Percentiles rank a stretch among this genome's conserved stretches.
Evolutionary conservation across 2,329 filamentous ascomycete genomes (phyloP).

Genomic region (Claviceps sp.): DNA sequence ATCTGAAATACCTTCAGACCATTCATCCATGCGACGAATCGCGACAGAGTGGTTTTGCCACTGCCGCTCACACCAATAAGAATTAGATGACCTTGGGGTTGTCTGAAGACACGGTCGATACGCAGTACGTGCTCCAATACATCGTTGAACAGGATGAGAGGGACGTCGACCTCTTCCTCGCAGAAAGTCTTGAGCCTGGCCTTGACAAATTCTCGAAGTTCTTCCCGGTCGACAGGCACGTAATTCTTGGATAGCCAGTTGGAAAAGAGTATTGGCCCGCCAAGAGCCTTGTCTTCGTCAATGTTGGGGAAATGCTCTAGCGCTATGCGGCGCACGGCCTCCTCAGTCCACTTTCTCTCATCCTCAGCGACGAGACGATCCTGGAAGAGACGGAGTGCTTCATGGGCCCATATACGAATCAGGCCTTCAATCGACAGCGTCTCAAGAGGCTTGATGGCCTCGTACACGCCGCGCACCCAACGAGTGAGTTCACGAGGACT

Average conservation of each 20-base stretch:
- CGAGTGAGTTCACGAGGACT: slow-evolving; percentile 94
- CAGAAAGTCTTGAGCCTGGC: slow-evolving; percentile 96
- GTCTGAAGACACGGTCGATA: slow-evolving; percentile 96
- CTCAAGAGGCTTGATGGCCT: slow-evolving; percentile 88
- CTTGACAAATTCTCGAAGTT: slow-evolving; percentile 93
- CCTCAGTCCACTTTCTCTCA: slow-evolving; percentile 88
- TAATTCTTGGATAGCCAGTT: slow-evolving; percentile 99
- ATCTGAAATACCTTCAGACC: slow-evolving; percentile 98
- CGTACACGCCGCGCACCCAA: slow-evolving; percentile 95
- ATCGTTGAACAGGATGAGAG: slow-evolving; percentile 97
- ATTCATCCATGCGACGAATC: slow-evolving; percentile 99
- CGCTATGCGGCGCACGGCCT: slow-evolving; percentile 74
- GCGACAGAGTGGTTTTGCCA: slow-evolving; percentile 94
- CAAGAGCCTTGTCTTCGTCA: slow-evolving; percentile 76
- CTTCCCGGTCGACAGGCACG: slow-evolving; percentile 87
- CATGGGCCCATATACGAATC: slow-evolving; percentile 94
- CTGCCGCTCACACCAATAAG: slow-evolving; percentile 96
- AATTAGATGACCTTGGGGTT: slow-evolving; percentile 95
- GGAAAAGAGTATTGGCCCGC: slow-evolving; percentile 90
- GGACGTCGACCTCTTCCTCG: slow-evolving; percentile 97
- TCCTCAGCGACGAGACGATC: slow-evolving; percentile 92
- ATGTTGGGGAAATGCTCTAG: slow-evolving; percentile 91
- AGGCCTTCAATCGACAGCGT: slow-evolving; percentile 78
- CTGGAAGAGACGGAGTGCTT: slow-evolving; percentile 90
- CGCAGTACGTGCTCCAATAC: slow-evolving; percentile 95